Evolutionary conservation across 2,329 filamentous ascomycete species (phyloP).

Genomic region (Ambrosiella cleistominuta): DNA sequence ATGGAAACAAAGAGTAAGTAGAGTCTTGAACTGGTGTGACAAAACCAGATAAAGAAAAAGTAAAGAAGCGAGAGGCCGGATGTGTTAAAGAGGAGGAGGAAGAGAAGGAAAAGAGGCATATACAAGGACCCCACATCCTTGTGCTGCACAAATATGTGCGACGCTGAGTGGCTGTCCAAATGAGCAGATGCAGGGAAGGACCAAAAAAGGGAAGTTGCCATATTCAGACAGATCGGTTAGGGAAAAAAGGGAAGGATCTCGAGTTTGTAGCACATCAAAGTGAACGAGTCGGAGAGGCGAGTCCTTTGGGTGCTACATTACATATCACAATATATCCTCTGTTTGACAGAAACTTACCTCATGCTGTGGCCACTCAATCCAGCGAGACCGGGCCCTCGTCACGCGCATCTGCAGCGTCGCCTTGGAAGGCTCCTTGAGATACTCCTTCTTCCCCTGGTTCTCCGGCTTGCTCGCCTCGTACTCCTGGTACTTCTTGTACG

Average conservation of each 20-base stretch:
- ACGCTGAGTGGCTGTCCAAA: not conserved
- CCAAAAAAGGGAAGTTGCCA: not conserved
- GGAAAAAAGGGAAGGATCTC: not conserved
- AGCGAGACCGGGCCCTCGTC: constrained; percentile 31
- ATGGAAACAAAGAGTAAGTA: no score
- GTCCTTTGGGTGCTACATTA: not conserved
- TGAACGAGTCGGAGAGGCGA: not conserved
- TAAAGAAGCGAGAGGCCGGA: not conserved
- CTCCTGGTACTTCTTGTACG: constrained; percentile 19
- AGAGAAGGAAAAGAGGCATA: not conserved
- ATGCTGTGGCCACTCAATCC: constrained; percentile 28
- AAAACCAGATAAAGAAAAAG: not conserved
- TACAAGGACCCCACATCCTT: not conserved
- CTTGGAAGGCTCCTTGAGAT: constrained; percentile 25
- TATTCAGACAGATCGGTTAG: not conserved
- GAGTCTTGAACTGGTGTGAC: not conserved
- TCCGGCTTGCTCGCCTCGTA: not conserved
- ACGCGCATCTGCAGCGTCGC: constrained; percentile 40
- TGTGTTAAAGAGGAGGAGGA: not conserved
- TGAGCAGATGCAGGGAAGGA: not conserved
- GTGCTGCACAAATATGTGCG: not conserved
- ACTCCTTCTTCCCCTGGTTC: not conserved
- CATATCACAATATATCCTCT: no score
- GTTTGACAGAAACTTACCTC: constrained; percentile 27
- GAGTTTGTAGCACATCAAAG: not conserved